These are phyloP conservation scores for Xylaria scruposa DNA, from an alignment of 495 filamentous ascomycete species.

Conservation along the genomic window DNA sequence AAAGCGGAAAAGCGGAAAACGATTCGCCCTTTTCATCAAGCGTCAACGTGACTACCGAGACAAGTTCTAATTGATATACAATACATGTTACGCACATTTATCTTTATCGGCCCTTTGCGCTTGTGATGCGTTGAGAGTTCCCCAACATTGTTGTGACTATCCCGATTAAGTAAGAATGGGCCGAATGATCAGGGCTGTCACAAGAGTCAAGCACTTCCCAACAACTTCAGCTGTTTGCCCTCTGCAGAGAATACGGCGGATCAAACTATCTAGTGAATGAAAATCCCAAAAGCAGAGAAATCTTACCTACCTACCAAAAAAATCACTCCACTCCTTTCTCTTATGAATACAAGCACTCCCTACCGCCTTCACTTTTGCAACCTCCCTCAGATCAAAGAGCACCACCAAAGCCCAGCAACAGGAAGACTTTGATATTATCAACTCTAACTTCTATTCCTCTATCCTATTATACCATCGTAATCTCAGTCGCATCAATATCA, in stretches of 20 bases:
- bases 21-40: not conserved
- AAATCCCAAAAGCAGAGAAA: not conserved
- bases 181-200: not conserved
- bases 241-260: not conserved
- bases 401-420: not conserved
- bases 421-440: not conserved
- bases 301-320: not conserved
- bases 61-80: not conserved
- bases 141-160: not conserved
- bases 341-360: not conserved
- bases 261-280: not conserved
- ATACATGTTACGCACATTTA: not conserved
- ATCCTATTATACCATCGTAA: not conserved
- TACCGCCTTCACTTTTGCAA: not conserved
- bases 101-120: not conserved
- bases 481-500: not conserved
- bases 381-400: not conserved
- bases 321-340: not conserved
- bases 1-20: not conserved
- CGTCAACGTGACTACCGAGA: not conserved
- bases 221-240: not conserved
- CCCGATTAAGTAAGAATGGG: not conserved
- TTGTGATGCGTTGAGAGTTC: not conserved
- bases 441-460: not conserved
- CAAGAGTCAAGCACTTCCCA: not conserved